Evolutionary conservation across 2,329 filamentous ascomycete genomes (phyloP).

Genomic region (Davidsoniella virescens): DNA sequence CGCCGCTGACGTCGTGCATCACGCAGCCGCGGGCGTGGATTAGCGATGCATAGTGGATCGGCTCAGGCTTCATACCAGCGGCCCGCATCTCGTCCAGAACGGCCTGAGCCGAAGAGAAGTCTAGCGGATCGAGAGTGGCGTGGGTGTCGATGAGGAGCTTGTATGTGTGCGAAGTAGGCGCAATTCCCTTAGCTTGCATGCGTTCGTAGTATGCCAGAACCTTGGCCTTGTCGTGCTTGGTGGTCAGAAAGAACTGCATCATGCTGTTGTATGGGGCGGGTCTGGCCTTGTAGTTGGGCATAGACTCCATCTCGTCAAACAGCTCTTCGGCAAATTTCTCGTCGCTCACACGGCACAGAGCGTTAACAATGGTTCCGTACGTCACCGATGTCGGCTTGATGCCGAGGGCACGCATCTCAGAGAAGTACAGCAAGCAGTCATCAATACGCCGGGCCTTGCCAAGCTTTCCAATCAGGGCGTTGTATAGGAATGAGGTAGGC

Average conservation of each 20-base stretch:
- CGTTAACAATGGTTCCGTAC: conserved; percentile 96
- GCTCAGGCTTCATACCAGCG: conserved; percentile 62
- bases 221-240: conserved; percentile 89
- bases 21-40: conserved; percentile 95
- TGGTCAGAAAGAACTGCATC: conserved; percentile 98
- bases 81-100: conserved; percentile 65
- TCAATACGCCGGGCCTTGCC: conserved; percentile 96
- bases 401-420: conserved; percentile 83
- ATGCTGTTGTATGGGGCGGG: conserved; percentile 97
- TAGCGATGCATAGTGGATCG: conserved; percentile 87
- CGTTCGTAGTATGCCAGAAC: conserved; percentile 88
- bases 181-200: conserved; percentile 75
- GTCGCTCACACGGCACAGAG: conserved; percentile 88
- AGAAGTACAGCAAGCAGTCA: conserved; percentile 95
- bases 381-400: conserved; percentile 95
- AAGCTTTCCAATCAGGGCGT: conserved; percentile 93
- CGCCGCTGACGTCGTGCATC: conserved; percentile 75
- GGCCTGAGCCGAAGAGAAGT: conserved; percentile 75
- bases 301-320: conserved; percentile 97
- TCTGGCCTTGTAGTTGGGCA: conserved; percentile 96
- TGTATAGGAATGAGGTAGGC: conserved; percentile 94
- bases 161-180: conserved; percentile 89
- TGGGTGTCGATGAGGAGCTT: conserved; percentile 94
- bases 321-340: conserved; percentile 96
- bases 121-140: conserved; percentile 77